Evolutionary conservation across 208 protist genomes (phyloP).

Genomic region (Wallacemonas rigidus): DNA sequence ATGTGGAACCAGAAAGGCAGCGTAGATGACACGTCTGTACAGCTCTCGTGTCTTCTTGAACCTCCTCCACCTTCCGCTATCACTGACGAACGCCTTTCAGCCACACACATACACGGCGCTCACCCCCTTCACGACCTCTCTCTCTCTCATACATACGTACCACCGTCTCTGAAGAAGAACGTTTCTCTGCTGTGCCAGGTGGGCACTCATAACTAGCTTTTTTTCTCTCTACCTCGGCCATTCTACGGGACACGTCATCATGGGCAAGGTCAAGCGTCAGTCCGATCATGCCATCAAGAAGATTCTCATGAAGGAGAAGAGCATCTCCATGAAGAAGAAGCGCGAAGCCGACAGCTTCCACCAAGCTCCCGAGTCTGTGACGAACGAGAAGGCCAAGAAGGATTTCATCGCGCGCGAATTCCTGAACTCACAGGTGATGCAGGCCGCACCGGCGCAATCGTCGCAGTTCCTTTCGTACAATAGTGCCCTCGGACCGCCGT

Average conservation of each 20-base stretch:
- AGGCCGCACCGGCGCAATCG: constrained; percentile 55
- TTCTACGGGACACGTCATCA: constrained; percentile 7
- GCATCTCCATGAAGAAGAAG: constrained; percentile 81
- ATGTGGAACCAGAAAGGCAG: no score
- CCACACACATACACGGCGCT: no score
- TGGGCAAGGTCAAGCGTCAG: constrained; percentile 80
- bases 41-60: no score
- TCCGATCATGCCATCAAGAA: constrained; percentile 86
- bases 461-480: constrained; percentile 98
- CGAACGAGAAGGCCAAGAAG: constrained; percentile 48
- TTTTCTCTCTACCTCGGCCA: no score
- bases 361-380: constrained; percentile 32
- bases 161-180: not conserved
- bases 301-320: constrained; percentile 92
- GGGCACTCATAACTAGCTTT: no score
- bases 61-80: no score
- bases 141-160: not conserved
- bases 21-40: no score
- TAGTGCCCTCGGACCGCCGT: constrained; percentile 97
- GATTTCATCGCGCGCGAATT: constrained; percentile 76
- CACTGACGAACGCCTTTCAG: no score
- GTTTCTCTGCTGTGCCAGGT: no score
- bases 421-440: constrained; percentile 62
- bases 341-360: constrained; percentile 82
- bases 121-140: constrained; percentile 7